phyloP scores from a whole-genome alignment of 768 basidiomycete genomes.

The Boletus rufocinnamomeus region DNA sequence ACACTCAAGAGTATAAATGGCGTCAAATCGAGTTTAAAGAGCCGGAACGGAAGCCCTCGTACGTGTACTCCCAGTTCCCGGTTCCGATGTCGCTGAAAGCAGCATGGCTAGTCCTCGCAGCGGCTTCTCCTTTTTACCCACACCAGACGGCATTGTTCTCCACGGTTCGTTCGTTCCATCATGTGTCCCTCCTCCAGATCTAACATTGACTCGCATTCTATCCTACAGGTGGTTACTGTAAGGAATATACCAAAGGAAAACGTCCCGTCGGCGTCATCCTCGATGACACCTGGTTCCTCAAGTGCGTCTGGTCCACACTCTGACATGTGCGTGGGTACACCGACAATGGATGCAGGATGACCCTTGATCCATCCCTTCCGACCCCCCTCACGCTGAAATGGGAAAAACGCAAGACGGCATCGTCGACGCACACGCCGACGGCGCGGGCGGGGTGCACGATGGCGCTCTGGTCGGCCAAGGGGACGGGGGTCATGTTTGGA shows the following conservation, averaged over 20 bases:
- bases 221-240: slow-evolving; percentile 78
- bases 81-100: not conserved
- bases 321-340: not conserved
- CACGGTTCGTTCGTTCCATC: slow-evolving; percentile 54
- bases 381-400: slow-evolving; percentile 63
- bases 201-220: not conserved
- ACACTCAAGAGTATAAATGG: slow-evolving; percentile 88
- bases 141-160: slow-evolving; percentile 74
- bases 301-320: slow-evolving; percentile 42
- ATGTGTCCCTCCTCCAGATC: not conserved
- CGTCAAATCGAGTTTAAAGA: slow-evolving; percentile 71
- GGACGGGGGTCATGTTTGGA: slow-evolving; percentile 79
- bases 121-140: slow-evolving; percentile 84
- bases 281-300: slow-evolving; percentile 88
- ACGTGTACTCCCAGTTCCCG: slow-evolving; percentile 19
- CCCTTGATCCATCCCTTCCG: slow-evolving; percentile 28
- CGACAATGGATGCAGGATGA: slow-evolving; percentile 30
- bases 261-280: slow-evolving; percentile 84
- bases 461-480: slow-evolving; percentile 71
- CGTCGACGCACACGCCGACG: slow-evolving; percentile 54
- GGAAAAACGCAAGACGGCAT: slow-evolving; percentile 82
- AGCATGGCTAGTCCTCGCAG: slow-evolving; percentile 56
- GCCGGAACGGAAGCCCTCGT: slow-evolving; percentile 76
- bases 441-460: slow-evolving; percentile 84
- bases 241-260: slow-evolving; percentile 86